phyloP scores from a whole-genome alignment of 495 filamentous ascomycete species.

The Trichocladium uniseriatum region DNA sequence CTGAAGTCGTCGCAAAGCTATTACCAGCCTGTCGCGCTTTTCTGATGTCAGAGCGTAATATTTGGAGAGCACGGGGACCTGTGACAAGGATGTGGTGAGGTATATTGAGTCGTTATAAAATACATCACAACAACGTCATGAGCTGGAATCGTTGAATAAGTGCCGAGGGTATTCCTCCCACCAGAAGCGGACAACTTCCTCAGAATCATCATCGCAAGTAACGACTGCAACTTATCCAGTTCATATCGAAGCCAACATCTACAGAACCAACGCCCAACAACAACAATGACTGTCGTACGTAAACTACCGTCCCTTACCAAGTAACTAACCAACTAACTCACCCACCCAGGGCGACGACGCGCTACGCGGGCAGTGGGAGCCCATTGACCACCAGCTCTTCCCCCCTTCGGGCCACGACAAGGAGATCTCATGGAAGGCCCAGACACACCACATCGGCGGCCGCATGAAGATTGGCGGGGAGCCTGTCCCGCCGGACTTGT shows the following conservation, averaged over 20 bases:
- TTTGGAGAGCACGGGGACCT: no score
- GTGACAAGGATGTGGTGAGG: not conserved
- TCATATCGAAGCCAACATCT: no score
- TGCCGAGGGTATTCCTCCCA: not conserved
- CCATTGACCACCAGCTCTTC: not conserved
- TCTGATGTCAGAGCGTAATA: no score
- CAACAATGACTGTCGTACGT: not conserved
- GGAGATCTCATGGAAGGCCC: not conserved
- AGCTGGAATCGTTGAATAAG: not conserved
- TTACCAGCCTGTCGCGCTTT: no score
- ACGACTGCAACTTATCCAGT: no score
- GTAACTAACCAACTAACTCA: not conserved
- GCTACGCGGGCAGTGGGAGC: not conserved
- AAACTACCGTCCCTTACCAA: no score
- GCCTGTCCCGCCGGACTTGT: not conserved
- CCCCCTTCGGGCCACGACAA: not conserved
- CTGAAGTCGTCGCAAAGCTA: no score
- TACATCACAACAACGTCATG: not conserved
- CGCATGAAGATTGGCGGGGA: not conserved
- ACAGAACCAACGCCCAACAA: no score
- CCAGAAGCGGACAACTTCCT: not conserved
- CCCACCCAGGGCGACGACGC: not conserved
- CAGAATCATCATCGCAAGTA: not conserved
- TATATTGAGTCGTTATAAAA: not conserved
- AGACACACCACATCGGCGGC: not conserved